Base-by-base conservation (phyloP, 306 rosid genomes). In the Dicorynia guianensis region DNA sequence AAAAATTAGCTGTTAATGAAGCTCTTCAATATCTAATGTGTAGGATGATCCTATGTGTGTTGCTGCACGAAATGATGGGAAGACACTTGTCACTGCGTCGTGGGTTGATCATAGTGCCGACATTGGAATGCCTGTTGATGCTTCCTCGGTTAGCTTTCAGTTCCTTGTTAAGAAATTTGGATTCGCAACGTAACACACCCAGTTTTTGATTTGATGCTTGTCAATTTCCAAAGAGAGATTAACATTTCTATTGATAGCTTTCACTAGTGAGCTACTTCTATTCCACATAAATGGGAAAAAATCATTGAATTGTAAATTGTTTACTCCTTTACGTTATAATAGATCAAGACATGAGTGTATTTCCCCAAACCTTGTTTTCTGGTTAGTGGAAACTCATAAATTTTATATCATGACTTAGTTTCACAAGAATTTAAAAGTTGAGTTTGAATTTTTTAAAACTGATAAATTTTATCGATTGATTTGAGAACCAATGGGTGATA, bases 91-190 rank as follows among this genome's bases (percentile, higher is more conserved):
- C 63, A 95, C 96, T 8, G 86, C 83, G 11, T 67, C 89, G 79
- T 95, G 99, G 99, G 96, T 95, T 63, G 91, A 90, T 17, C 97
- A 95, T 36, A 87, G 92, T 81, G 86, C 82, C 63, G 99, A 92
- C 63, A 47, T 81, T 64, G 97, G 93, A 79, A 69, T 81, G 87
- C 84, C 82, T 0, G 84, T 86, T n/a, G 91, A 90, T 73, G 44
- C 86, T 66, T 14, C 79, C 48, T 83, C 92, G 63, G 99, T 95
- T 75, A 56, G 97, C 86, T 78, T 52, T 42, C 47, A 35, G 15
- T 67, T 36, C 11, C 13, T 25, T 15, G 4, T 20, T 46, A 13
- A 13, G 34, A 48, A 33, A 8, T 67, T 47, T 47, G 18, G 25
- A 46, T 5, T 69, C 11, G 9, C 13, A 54, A 40, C 30, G 30